Evolutionary conservation across 1,284 basidiomycete genomes (phyloP).

Genomic region (Papiliotrema terrestris): DNA sequence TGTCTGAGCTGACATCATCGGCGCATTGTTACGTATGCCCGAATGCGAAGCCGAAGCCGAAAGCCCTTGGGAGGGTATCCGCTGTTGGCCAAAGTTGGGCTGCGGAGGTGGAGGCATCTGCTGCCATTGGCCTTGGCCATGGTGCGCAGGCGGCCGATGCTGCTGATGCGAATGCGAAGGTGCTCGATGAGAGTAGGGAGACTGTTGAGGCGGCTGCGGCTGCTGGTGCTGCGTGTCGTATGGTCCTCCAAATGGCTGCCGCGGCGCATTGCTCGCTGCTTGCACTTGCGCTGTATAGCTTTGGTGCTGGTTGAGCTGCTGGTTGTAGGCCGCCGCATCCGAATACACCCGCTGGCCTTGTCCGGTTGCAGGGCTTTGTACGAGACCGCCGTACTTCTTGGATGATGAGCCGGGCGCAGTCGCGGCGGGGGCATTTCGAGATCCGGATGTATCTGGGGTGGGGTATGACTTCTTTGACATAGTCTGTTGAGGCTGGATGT

Average conservation of each 20-base stretch:
- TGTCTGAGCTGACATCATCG: conserved; percentile 46
- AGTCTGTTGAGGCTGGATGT: neutral
- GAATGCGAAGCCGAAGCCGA: conserved; percentile 23
- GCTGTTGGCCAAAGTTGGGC: conserved; percentile 25
- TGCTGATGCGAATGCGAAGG: conserved; percentile 11
- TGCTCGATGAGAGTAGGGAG: conserved; percentile 15
- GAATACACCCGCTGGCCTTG: conserved; percentile 75
- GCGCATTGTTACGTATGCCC: conserved; percentile 13
- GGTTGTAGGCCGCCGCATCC: conserved; percentile 90
- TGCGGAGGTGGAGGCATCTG: conserved; percentile 24
- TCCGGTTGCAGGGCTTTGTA: conserved; percentile 63
- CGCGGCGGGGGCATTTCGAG: neutral
- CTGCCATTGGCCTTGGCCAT: conserved; percentile 21
- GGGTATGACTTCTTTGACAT: neutral
- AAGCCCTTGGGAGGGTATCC: conserved; percentile 22
- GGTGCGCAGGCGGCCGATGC: conserved; percentile 7
- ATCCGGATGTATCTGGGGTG: conserved; percentile 12
- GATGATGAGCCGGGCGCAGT: conserved; percentile 32
- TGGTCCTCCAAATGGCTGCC: conserved; percentile 33
- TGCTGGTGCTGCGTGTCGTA: conserved; percentile 25
- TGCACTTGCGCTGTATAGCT: conserved; percentile 71
- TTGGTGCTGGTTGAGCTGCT: conserved; percentile 91
- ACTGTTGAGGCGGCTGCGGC: conserved; percentile 5
- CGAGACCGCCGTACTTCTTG: conserved; percentile 91
- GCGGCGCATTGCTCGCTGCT: conserved; percentile 17